Percentiles rank a stretch among this genome's conserved stretches.
Conservation (phyloP, 169 alveolate species). For the Plasmodium coatneyi region DNA sequence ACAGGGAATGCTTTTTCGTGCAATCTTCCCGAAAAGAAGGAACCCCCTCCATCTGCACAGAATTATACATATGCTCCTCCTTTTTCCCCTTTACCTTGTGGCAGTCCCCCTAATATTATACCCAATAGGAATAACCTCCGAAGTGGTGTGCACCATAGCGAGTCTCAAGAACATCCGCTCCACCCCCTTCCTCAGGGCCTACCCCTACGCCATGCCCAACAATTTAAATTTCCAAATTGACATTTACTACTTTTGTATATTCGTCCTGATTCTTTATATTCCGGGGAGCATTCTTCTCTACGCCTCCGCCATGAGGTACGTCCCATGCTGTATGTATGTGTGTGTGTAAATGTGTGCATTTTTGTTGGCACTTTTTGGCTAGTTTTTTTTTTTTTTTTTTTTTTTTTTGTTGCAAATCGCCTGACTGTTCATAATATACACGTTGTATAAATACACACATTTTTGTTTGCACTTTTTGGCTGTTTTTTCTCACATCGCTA, state of each 20-base stretch:
- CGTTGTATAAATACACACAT: not conserved
- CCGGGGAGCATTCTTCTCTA: slow-evolving; percentile 65
- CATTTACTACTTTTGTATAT: slow-evolving; percentile 63
- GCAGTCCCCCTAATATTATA: slow-evolving; percentile 63
- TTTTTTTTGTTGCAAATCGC: not conserved
- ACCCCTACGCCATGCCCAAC: slow-evolving; percentile 73
- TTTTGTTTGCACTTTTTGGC: not conserved
- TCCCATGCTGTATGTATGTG: not conserved
- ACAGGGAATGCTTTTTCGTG: not conserved
- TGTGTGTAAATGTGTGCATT: not conserved
- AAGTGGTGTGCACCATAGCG: slow-evolving; percentile 54
- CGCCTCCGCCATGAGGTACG: slow-evolving; percentile 51
- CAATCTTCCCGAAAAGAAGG: not conserved
- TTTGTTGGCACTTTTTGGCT: not conserved
- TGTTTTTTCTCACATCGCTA: not conserved
- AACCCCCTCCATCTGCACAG: not conserved
- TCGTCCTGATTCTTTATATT: slow-evolving; percentile 48
- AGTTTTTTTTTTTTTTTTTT: not conserved
- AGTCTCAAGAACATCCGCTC: slow-evolving; percentile 42
- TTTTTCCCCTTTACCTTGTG: not conserved
- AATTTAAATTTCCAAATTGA: slow-evolving; percentile 73
- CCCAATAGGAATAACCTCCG: slow-evolving; percentile 71
- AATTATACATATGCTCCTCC: not conserved
- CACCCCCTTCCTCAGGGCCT: slow-evolving; percentile 60
- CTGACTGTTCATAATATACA: not conserved